Conservation (phyloP, 305 asterid genomes). For the Fraxinus platypoda region DNA sequence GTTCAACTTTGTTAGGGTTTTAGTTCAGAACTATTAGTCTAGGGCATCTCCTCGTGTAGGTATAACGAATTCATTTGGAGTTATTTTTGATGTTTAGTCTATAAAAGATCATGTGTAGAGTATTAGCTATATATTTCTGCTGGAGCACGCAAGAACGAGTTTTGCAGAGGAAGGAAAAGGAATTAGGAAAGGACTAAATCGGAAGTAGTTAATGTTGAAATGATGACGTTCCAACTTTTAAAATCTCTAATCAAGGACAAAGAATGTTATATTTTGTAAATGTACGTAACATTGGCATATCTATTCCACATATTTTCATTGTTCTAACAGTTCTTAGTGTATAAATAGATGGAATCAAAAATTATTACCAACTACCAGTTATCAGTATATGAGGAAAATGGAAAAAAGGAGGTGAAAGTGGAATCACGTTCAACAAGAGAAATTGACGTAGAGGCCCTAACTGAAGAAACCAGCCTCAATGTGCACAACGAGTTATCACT, state of each 20-base stretch:
- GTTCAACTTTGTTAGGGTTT: neutral
- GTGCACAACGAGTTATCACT: neutral
- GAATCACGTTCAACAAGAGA: neutral
- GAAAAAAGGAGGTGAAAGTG: neutral
- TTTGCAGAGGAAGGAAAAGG: neutral
- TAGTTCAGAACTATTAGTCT: neutral
- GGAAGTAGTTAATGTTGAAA: neutral
- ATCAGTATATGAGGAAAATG: neutral
- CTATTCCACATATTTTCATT: neutral
- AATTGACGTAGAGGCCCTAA: neutral
- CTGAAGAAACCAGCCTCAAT: neutral
- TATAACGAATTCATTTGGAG: neutral
- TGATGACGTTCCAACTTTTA: neutral
- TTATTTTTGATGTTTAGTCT: neutral
- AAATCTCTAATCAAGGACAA: neutral
- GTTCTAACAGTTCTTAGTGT: neutral
- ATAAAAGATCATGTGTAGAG: neutral
- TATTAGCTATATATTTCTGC: neutral
- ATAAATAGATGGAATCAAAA: neutral
- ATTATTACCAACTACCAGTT: neutral
- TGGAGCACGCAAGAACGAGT: neutral
- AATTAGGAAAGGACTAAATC: neutral
- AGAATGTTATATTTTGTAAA: neutral
- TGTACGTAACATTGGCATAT: neutral
- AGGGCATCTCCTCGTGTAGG: neutral